These are phyloP conservation scores for Cladosporium austrohemisphaericum DNA, from an alignment of 2,329 filamentous ascomycete species.

Conservation along the genomic window DNA sequence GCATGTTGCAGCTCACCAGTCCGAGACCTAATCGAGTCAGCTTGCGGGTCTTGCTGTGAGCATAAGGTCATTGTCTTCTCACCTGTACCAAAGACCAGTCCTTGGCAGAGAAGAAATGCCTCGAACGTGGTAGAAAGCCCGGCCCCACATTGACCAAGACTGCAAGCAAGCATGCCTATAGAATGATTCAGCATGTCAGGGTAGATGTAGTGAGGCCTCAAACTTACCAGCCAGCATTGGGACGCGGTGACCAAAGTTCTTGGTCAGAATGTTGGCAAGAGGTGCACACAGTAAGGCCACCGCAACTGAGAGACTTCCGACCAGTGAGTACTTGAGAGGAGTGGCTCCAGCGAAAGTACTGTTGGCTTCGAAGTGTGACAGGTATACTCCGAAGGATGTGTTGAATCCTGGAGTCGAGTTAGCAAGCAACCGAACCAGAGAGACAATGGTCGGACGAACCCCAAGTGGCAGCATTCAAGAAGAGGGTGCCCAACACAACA, in stretches of 20 bases:
- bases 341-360: conserved; percentile 35
- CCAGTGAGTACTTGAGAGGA: conserved; percentile 38
- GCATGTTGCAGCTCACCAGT: background rate
- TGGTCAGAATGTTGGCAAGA: conserved; percentile 6
- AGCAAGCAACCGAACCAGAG: conserved; percentile 4
- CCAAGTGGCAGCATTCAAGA: conserved; percentile 34
- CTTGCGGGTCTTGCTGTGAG: background rate
- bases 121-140: background rate
- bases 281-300: conserved; percentile 30
- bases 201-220: background rate
- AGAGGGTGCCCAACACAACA: conserved; percentile 25
- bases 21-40: conserved; percentile 2
- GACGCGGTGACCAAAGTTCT: background rate
- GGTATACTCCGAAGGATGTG: conserved; percentile 40
- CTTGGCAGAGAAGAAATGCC: conserved; percentile 1
- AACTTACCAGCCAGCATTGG: conserved; percentile 4
- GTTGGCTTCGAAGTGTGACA: conserved; percentile 39
- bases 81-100: conserved; percentile 4
- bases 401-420: conserved; percentile 14
- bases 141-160: conserved; percentile 10
- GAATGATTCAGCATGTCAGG: background rate
- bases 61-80: background rate
- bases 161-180: conserved; percentile 6
- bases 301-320: conserved; percentile 39
- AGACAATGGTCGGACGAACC: conserved; percentile 28